Evolutionary conservation across 768 basidiomycete species (phyloP).

Genomic region (Trametes gibbosa): DNA sequence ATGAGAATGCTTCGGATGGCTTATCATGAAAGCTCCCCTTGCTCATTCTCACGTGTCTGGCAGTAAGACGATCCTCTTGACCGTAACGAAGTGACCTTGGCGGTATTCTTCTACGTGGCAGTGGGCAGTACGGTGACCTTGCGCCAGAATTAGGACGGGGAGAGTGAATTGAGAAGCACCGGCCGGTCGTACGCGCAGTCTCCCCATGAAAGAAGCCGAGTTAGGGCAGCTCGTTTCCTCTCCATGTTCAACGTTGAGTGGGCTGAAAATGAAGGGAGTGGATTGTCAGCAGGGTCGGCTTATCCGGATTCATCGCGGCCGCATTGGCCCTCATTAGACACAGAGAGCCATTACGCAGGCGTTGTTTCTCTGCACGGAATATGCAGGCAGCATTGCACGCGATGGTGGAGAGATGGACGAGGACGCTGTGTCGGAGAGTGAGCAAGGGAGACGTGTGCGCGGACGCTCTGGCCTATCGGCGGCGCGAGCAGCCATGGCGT

Average conservation of each 20-base stretch:
- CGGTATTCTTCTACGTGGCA: background rate
- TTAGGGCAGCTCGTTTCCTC: background rate
- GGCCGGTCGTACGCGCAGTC: background rate
- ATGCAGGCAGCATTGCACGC: too few relatives aligned
- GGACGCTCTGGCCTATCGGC: background rate
- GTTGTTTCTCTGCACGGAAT: background rate
- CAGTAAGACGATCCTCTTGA: background rate
- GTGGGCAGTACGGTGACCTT: background rate
- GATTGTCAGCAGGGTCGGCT: background rate
- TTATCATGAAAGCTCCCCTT: background rate
- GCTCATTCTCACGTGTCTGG: constrained; percentile 3
- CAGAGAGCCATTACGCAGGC: background rate
- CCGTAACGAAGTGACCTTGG: background rate
- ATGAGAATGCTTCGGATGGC: constrained; percentile 2
- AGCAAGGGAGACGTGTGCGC: background rate
- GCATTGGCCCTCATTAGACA: background rate
- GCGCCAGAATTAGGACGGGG: background rate
- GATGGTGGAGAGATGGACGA: too few relatives aligned
- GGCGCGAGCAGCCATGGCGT: background rate
- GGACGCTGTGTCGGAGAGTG: background rate
- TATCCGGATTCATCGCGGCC: background rate
- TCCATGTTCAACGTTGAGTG: background rate
- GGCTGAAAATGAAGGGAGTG: background rate
- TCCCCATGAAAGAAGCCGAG: background rate
- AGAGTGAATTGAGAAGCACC: constrained; percentile 5